Conservation (phyloP, 164 flowering plant genomes). For the Macadamia tetraphylla region DNA sequence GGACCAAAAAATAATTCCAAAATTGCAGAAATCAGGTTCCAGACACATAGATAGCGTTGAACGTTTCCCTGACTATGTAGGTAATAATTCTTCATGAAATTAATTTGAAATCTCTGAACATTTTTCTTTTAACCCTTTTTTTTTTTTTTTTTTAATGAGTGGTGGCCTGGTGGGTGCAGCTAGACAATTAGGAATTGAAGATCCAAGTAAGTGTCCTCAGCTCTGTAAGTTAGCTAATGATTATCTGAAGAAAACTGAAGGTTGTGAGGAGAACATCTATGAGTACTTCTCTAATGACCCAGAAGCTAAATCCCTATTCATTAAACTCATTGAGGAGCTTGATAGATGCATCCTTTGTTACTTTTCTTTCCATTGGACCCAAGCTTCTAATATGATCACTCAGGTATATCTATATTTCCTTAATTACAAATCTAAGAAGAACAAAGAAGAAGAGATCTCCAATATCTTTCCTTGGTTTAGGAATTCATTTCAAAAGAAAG, state of each 20-base stretch:
- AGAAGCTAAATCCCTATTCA: constrained; percentile 45
- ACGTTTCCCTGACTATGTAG: constrained; percentile 75
- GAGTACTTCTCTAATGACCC: constrained; percentile 39
- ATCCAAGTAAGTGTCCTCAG: constrained; percentile 45
- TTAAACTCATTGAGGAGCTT: constrained; percentile 64
- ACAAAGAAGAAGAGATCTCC: no score
- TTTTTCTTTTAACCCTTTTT: neutral
- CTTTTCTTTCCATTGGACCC: constrained; percentile 82
- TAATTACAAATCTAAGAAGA: neutral
- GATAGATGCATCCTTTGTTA: constrained; percentile 75
- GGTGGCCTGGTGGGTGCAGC: constrained; percentile 31
- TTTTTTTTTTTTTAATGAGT: neutral
- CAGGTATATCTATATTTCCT: no score
- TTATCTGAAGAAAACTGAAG: constrained; percentile 54
- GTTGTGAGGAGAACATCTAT: constrained; percentile 46
- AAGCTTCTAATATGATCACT: constrained; percentile 48
- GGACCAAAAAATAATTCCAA: constrained; percentile 34
- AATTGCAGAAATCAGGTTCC: constrained; percentile 36
- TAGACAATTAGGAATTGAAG: constrained; percentile 76
- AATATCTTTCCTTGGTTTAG: neutral
- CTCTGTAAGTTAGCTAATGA: constrained; percentile 57
- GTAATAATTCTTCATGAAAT: constrained; percentile 26
- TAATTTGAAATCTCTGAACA: neutral
- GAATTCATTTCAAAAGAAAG: no score
- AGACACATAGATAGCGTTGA: constrained; percentile 55